Base-by-base conservation (phyloP, 768 basidiomycete genomes). In the Phaeotremella skinneri region DNA sequence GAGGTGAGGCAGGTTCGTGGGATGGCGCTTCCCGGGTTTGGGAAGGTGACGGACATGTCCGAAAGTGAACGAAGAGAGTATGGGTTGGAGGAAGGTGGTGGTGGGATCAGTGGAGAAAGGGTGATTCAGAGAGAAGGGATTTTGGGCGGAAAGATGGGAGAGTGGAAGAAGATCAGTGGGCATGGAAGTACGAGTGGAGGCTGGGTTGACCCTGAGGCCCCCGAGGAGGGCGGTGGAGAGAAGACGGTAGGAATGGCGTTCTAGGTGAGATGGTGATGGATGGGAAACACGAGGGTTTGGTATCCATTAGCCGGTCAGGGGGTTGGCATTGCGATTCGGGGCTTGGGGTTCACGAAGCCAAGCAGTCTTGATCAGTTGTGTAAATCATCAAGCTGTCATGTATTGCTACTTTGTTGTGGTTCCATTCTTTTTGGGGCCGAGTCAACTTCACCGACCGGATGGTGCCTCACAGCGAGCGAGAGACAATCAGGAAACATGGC, bases 11-110 rank as follows among this genome's bases (percentile, higher is more conserved):
- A 64, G 34, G 32, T 55, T 14, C 54, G 70, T 14, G 42, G 53
- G 26, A 52, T 63, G n/a, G 69, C 64, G 29, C 26, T 67, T 39
- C 63, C 63, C 6, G 63, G 61, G 0, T 41, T 67, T n/a, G 62
- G 62, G 23, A 47, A 48, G 2, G 39, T 31, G 13, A 27, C n/a
- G 7, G 20, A 39, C 5, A 52, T 27, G 50, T 37, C 51, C 37
- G 55, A 57, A 20, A 49, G 34, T 13, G 56, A 63, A 20, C 31
- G 31, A 4, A 3, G 17, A 17, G 34, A 37, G 7, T 4, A 31
- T 50, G 41, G 60, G 45, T 48, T 61, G 20, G 34, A 51, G 11
- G 55, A 56, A 23, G 27, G 58, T 13, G 58, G 51, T 20, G 59
- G 59, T 26, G 49, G 29, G 52, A 49, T 52, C 34, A 59, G 47